Evolutionary conservation across 495 filamentous ascomycete species (phyloP).

Genomic region (Annulohypoxylon moriforme): DNA sequence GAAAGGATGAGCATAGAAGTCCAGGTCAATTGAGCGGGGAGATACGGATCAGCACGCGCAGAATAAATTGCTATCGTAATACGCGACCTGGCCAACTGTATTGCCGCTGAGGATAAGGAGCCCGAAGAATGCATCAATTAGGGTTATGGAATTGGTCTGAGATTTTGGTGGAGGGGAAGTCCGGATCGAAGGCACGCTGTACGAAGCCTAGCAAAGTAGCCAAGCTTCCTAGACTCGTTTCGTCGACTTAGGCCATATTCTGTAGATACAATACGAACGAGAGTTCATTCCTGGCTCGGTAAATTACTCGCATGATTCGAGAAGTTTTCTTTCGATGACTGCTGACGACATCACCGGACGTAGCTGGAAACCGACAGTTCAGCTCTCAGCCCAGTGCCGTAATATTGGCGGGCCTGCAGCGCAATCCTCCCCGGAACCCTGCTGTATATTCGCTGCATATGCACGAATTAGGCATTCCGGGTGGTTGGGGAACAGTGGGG

Average conservation of each 20-base stretch:
- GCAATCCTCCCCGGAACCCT: neutral
- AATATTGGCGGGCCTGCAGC: neutral
- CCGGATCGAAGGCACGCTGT: slow-evolving; percentile 8
- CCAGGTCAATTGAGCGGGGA: neutral
- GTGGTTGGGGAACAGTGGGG: neutral
- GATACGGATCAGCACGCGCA: slow-evolving; percentile 41
- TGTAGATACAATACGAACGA: neutral
- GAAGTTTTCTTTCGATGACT: neutral
- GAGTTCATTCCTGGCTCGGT: neutral
- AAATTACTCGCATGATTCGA: neutral
- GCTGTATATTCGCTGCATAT: neutral
- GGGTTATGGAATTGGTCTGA: slow-evolving; percentile 49
- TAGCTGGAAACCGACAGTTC: neutral
- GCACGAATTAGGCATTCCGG: neutral
- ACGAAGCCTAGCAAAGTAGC: neutral
- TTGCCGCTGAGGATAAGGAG: slow-evolving; percentile 64
- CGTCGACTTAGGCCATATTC: neutral
- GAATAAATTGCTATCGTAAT: slow-evolving; percentile 67
- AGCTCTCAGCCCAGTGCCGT: neutral
- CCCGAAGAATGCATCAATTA: slow-evolving; percentile 55
- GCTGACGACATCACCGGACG: neutral
- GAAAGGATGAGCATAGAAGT: too few relatives aligned
- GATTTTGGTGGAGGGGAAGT: slow-evolving; percentile 3
- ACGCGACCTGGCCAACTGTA: slow-evolving; percentile 51
- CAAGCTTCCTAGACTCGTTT: neutral